Evolutionary conservation across 1,284 basidiomycete genomes (phyloP).

Genomic region (Moesziomyces antarcticus): DNA sequence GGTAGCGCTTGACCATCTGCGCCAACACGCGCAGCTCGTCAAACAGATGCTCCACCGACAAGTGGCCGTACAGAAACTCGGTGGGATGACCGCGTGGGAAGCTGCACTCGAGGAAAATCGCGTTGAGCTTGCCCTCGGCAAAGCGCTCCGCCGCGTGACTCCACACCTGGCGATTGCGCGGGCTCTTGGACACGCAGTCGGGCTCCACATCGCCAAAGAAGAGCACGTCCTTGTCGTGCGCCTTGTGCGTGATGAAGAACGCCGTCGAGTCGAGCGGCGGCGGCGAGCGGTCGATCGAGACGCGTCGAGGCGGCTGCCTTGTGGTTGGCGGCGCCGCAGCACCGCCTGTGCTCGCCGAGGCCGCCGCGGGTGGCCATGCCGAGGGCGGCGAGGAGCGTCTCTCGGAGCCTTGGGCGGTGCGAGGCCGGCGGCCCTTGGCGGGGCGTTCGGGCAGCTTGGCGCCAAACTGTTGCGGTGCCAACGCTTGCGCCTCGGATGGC

Average conservation of each 20-base stretch:
- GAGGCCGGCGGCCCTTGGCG: slow-evolving; percentile 35
- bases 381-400: slow-evolving; percentile 32
- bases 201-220: slow-evolving; percentile 67
- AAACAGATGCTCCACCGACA: slow-evolving; percentile 57
- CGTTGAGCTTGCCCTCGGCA: slow-evolving; percentile 50
- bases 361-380: slow-evolving; percentile 23
- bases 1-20: slow-evolving; percentile 44
- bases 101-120: slow-evolving; percentile 64
- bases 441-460: slow-evolving; percentile 16
- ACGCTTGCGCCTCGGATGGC: neutral
- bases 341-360: slow-evolving; percentile 3
- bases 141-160: slow-evolving; percentile 54
- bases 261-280: slow-evolving; percentile 61
- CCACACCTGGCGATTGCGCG: slow-evolving; percentile 59
- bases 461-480: slow-evolving; percentile 1
- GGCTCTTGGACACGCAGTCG: slow-evolving; percentile 52
- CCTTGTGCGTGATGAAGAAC: slow-evolving; percentile 61
- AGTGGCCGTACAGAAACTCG: slow-evolving; percentile 60
- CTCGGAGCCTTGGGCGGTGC: slow-evolving; percentile 56
- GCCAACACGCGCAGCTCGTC: slow-evolving; percentile 58
- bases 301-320: slow-evolving; percentile 34
- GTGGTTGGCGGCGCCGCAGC: slow-evolving; percentile 1
- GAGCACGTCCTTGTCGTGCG: slow-evolving; percentile 59
- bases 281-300: slow-evolving; percentile 42
- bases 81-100: slow-evolving; percentile 56